Conservation (phyloP, 495 filamentous ascomycete species). For the Astrothelium macrocarpum region DNA sequence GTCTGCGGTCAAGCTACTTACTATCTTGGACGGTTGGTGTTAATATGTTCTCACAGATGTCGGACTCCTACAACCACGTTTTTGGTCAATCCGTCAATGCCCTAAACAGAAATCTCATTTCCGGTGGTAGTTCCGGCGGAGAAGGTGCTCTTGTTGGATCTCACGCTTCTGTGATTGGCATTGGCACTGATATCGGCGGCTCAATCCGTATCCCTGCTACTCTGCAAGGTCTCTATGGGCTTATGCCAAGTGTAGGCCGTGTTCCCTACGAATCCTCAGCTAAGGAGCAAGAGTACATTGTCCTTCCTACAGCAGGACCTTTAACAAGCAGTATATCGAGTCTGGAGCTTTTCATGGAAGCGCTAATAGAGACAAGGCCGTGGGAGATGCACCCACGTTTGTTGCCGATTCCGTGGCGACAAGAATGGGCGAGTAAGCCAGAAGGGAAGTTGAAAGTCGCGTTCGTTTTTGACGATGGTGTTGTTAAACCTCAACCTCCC, state of each 20-base stretch:
- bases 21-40: too few species aligned
- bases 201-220: constrained; percentile 30
- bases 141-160: constrained; percentile 45
- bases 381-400: constrained; percentile 39
- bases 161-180: constrained; percentile 32
- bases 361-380: constrained; percentile 38
- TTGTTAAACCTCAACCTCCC: constrained; percentile 14
- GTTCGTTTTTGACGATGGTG: constrained; percentile 10
- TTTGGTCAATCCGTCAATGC: constrained; percentile 61
- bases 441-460: constrained; percentile 8
- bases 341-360: constrained; percentile 42
- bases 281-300: constrained; percentile 21
- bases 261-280: constrained; percentile 17
- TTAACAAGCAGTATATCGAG: constrained; percentile 39
- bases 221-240: constrained; percentile 25
- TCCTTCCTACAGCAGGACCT: constrained; percentile 45
- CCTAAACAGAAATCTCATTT: constrained; percentile 9
- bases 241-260: constrained; percentile 24
- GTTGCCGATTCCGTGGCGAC: constrained; percentile 42
- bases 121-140: constrained; percentile 48
- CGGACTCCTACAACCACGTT: constrained; percentile 45
- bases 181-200: constrained; percentile 32
- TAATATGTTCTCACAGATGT: too few species aligned
- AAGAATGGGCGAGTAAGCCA: background rate
- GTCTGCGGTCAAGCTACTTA: too few species aligned